Evolutionary conservation across 2,329 filamentous ascomycete genomes (phyloP).

Genomic region (Clarireedia paspali): DNA sequence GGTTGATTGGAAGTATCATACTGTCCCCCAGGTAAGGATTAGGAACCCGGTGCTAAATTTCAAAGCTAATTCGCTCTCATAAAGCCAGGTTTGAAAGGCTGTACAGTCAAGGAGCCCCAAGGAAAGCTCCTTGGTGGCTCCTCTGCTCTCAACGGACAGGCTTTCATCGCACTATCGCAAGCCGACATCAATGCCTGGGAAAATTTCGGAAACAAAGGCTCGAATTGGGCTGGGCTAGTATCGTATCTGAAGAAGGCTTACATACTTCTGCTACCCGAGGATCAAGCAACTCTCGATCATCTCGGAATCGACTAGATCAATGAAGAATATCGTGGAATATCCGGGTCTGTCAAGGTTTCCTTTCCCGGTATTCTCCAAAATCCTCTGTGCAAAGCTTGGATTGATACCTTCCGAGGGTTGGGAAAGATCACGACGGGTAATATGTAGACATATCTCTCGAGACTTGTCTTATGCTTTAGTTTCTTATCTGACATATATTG

Average conservation of each 20-base stretch:
- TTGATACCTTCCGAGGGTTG: no score
- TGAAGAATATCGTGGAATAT: no score
- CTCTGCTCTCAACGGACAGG: constrained; percentile 28
- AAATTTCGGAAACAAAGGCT: constrained; percentile 36
- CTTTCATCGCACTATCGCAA: constrained; percentile 15
- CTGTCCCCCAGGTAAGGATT: constrained; percentile 30
- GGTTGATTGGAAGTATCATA: constrained; percentile 36
- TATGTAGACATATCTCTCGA: no score
- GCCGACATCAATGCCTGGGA: constrained; percentile 34
- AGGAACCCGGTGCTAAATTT: background rate
- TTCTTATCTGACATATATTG: no score
- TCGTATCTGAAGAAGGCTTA: constrained; percentile 5
- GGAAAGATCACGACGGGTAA: no score
- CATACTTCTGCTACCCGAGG: background rate
- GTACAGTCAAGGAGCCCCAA: constrained; percentile 21
- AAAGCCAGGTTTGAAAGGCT: background rate
- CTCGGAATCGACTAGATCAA: background rate
- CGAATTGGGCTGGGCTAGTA: constrained; percentile 27
- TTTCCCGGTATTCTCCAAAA: no score
- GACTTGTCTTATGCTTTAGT: no score
- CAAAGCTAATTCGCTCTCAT: background rate
- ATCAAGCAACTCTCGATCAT: background rate
- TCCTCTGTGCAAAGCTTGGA: no score
- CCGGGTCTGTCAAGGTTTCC: no score
- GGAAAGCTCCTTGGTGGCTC: constrained; percentile 32